Evolutionary conservation across 305 asterid genomes (phyloP), one percentile per base, ranked within the genome.

Genomic region (Fraxinus platypoda): DNA sequence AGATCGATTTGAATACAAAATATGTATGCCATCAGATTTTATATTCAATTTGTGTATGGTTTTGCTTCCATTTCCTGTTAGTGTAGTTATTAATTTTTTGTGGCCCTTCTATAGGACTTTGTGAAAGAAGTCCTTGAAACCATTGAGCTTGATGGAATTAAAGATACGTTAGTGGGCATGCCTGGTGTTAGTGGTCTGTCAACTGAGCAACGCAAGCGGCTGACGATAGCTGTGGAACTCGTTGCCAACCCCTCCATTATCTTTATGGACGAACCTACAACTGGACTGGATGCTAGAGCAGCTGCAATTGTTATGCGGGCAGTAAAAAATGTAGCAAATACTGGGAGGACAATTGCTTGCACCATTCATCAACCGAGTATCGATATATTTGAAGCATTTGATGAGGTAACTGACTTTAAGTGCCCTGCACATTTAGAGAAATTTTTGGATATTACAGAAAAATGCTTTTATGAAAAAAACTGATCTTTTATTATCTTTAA

Each of bases 251-350:
- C 98, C 68, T 92, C 97, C 8, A 91, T 93, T 81, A 90, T 93
- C 82, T 90, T 93, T 80, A 86, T 93, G 94, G 97, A 93, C 68
- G 96, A 93, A 84, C 96, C 96, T 13, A 93, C 97, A 41, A 92
- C 98, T 17, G 98, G 98, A 37, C 80, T 93, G 35, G 98, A 93
- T 34, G 98, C 98, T 54, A 88, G 97, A 84, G 88, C 98, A 85
- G 98, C 98, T 31, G 95, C 98, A 35, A 91, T 94, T 77, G 98
- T 94, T 74, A 91, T 94, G 93, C 88, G 97, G 78, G 97, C 97
- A 8, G 94, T 92, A 59, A 92, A 92, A 84, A 94, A 94, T 54
- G 94, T 94, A 83, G 95, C 92, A 71, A 90, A 88, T 41, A 92
- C 98, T 35, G 97, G 97, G 66, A 90, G 98, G 86, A 93, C 98